Base-by-base conservation (phyloP, 2,329 filamentous ascomycete species). In the Claviceps pusilla region DNA sequence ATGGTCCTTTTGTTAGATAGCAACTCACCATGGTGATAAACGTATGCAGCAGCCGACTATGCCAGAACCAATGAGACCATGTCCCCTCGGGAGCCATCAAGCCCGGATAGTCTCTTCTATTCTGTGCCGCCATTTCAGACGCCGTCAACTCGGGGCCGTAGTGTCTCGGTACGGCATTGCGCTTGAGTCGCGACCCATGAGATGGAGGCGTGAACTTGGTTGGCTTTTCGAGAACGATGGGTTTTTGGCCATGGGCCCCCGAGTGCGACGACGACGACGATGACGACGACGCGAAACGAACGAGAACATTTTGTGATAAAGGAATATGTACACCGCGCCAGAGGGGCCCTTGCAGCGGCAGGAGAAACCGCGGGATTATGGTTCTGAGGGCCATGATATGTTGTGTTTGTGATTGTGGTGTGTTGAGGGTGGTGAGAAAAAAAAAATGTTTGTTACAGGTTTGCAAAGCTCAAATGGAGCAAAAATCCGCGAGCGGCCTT, bases 141-240 rank as follows among this genome's bases (percentile, higher is more conserved):
- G 76, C 72, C 16, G 80, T 82, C 57, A 89, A 71, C 28, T 80
- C 71, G 19, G 88, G 86, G 42, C 89, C 89, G 66, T 94, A 95
- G 68, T 84, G 81, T 62, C 77, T 76, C 35, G 84, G 82, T 7
- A 73, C 67, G 31, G 64, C 68, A 69, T 66, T 67, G 59, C 77
- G 75, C 54, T 78, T 76, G 37, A 89, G 77, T 7, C 86, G 77
- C 28, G 86, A 74, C 12, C 86, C 84, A 68, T 97, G 93, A 0
- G 91, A 97, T 0, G 93, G 93, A 2, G 93, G 91, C 50, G 87
- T 87, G 76, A 95, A 97, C 67, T 84, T 86, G 63, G 86, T 79
- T 29, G 91, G 91, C 69, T 96, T 89, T 62, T 87, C 87, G 59
- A 98, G 83, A 5, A 89, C 78, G 57, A 83, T 77, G 41, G 80